Evolutionary conservation across 371 early-diverging fungal species (phyloP).

Genomic region (Mortierella polycephala): DNA sequence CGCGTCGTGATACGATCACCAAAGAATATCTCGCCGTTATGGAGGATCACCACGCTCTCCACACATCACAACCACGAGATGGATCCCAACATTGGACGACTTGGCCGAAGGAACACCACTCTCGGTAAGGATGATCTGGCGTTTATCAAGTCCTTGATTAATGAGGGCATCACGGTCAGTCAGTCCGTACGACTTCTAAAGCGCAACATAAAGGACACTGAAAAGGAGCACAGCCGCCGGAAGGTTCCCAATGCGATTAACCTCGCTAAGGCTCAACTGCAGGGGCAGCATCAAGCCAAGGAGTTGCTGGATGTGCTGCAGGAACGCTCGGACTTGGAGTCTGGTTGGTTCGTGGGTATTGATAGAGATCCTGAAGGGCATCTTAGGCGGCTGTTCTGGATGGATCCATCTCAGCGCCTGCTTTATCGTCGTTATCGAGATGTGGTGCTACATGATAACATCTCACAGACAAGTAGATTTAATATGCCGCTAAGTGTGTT

Average conservation of each 20-base stretch:
- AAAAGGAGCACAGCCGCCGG: too few relatives aligned
- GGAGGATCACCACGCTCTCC: background rate
- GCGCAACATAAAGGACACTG: too few relatives aligned
- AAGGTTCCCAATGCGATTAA: too few relatives aligned
- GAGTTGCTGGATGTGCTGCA: background rate
- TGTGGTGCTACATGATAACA: slow-evolving; percentile 31
- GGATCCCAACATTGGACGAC: background rate
- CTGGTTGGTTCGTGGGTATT: slow-evolving; percentile 7
- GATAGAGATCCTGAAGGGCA: slow-evolving; percentile 3
- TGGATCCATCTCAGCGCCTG: slow-evolving; percentile 12
- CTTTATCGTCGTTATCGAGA: slow-evolving; percentile 30
- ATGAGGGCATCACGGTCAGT: too few relatives aligned
- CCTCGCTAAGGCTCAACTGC: too few relatives aligned
- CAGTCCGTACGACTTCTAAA: too few relatives aligned
- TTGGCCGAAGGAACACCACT: too few relatives aligned
- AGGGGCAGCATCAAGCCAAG: background rate
- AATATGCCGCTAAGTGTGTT: slow-evolving; percentile 14
- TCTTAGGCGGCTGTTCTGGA: slow-evolving; percentile 24
- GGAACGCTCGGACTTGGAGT: background rate
- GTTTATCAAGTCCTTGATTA: background rate
- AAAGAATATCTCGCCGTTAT: background rate
- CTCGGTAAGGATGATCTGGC: background rate
- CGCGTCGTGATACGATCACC: background rate
- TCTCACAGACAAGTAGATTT: slow-evolving; percentile 18
- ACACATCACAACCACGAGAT: background rate